Conservation (phyloP, 345 rosid species). For the Kandelia obovata region DNA sequence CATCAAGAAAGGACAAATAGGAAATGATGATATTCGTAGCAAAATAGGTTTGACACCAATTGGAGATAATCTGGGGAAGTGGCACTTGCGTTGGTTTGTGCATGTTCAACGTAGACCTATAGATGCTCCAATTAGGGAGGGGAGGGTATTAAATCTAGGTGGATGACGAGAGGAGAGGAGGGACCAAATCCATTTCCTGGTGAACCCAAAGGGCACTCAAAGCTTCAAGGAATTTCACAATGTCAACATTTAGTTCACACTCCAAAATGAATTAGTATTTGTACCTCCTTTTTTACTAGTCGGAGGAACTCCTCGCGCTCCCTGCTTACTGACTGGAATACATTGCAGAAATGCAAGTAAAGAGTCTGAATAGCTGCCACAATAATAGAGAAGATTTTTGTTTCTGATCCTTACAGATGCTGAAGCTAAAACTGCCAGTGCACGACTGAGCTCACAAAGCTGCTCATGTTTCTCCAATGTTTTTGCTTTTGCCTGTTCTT, state of each 20-base stretch:
- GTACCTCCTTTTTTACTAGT: constrained; percentile 88
- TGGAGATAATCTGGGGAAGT: no score
- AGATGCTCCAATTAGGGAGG: no score
- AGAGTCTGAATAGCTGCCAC: constrained; percentile 11
- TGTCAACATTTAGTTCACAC: not conserved
- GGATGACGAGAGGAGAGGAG: no score
- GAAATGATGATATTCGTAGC: no score
- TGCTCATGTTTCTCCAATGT: constrained; percentile 89
- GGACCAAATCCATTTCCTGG: no score
- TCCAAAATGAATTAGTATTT: not conserved
- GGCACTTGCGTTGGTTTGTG: no score
- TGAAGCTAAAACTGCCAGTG: constrained; percentile 91
- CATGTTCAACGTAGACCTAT: no score
- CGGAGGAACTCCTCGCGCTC: constrained; percentile 94
- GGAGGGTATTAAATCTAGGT: no score
- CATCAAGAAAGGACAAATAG: no score
- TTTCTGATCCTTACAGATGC: constrained; percentile 66
- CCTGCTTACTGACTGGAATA: constrained; percentile 79
- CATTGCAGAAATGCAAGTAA: constrained; percentile 20
- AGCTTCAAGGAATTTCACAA: no score
- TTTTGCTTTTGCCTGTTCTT: constrained; percentile 69
- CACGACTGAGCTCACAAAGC: constrained; percentile 97
- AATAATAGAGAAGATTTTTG: constrained; percentile 3
- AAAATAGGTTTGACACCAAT: no score
- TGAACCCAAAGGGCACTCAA: no score